These are phyloP conservation scores for Acacia acuminata DNA, from an alignment of 306 rosid genomes.

Conservation along the genomic window DNA sequence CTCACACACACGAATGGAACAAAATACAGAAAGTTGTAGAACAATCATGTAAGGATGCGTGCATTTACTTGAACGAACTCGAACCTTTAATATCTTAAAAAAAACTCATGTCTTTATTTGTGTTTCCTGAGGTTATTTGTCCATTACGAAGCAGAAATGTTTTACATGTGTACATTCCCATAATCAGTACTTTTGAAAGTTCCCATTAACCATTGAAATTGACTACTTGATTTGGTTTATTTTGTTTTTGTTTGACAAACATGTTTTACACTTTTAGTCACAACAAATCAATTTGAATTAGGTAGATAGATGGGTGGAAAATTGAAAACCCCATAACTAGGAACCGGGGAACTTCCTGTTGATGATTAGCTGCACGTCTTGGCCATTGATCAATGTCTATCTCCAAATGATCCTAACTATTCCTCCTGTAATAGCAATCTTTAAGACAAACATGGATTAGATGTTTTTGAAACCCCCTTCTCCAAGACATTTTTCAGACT, in stretches of 20 bases:
- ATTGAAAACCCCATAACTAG: no score
- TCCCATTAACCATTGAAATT: background rate
- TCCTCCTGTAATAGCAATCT: background rate
- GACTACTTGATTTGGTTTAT: no score
- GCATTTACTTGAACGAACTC: background rate
- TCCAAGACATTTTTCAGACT: background rate
- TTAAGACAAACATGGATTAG: background rate
- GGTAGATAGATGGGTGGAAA: no score
- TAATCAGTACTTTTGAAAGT: background rate
- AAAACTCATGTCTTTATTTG: background rate
- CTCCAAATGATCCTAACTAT: background rate
- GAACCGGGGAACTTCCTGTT: no score
- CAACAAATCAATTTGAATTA: no score
- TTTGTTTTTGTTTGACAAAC: no score
- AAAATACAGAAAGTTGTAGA: background rate
- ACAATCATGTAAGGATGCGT: background rate
- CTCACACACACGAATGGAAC: background rate
- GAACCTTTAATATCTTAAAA: background rate
- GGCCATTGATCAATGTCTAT: background rate
- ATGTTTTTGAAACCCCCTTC: background rate
- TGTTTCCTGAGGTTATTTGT: background rate
- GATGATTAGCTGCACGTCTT: no score
- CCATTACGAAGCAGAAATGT: background rate
- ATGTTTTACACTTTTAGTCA: no score
- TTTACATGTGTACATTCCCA: background rate